Base-by-base conservation (phyloP, 1,284 basidiomycete species). In the Paramarasmius palmivorus region DNA sequence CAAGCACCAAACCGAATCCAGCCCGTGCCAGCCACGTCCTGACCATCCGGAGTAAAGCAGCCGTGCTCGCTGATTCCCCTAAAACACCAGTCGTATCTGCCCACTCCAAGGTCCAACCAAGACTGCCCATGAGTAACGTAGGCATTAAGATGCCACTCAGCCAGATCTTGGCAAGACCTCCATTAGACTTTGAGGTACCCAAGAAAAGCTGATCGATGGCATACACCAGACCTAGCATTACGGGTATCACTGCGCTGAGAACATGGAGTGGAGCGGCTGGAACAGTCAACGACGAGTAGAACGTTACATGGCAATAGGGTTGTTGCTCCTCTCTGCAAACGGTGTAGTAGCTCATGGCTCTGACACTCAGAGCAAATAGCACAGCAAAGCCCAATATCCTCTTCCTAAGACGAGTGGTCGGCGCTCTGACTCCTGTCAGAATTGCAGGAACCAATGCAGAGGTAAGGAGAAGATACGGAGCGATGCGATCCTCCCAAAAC, bases 321-420 rank as follows among this genome's bases (percentile, higher is more conserved):
- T 91, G 88, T 69, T 98, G 96, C 67, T 99, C 97, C 68, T 99
- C 97, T 50, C 97, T 77, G 66, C 96, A 99, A 0, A 95, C 84
- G 0, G 93, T 92, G 64, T 88, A 89, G 52, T 82, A 68, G 0
- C 85, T 79, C 65, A 93, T 88, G 12, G 92, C 64, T 9, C 95
- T 83, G 4, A 90, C 78, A 56, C 88, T 85, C n/a, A 82, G 62
- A 0, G 88, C 83, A 57, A 89, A 87, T 2, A 90, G 64, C 3
- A 79, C 61, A 8, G 86, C 82, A 63, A 92, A 90, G 0, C 82
- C 77, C 8, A 94, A 72, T 50, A 96, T 88, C 36, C 92, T 87
- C 52, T 78, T 73, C n/a, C 91, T 84, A 49, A 95, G 77, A 17
- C 82, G 79, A 0, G 79, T 60, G 4, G 83, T 86, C 0, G 90